Base-by-base conservation (phyloP, 257 asterid species). In the Ocimum tenuiflorum region DNA sequence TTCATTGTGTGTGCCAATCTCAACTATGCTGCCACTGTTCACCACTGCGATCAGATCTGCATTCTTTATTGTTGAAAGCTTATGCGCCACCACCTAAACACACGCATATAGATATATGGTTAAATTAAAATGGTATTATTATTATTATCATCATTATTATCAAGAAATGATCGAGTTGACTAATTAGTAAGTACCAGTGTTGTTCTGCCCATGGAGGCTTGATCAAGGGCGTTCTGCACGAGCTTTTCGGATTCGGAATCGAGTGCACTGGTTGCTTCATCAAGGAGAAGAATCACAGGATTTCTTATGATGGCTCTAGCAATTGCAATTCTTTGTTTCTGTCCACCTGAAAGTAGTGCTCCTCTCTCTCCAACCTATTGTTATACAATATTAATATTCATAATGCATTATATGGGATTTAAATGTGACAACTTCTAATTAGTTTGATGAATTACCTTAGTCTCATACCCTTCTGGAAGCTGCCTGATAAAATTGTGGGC, bases 261-360 rank as follows among this genome's bases (percentile, higher is more conserved):
- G 20, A 91, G 95, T 12, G 97, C 97, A 64, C 97, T 91, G 24
- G 97, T 90, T 10, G 97, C 97, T 66, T 90, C 97, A 50, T 90
- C 97, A 17, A 90, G 95, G n/a, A 90, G 79, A 63, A 90, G 95
- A 68, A 91, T 82, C 39, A 76, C 82, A 0, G 97, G 91, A 54
- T 91, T 88, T 65, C 87, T 75, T 29, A 91, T 69, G 14, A 88
- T 74, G 73, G 97, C 96, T 80, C 97, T 76, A 6, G 96, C 95
- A 56, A 91, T 91, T 0, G 97, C 91, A n/a, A 91, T 86, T 61
- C 97, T 68, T 63, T 91, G 97, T 72, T 91, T 91, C 51, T 91
- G 97, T 4, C 97, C 97, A 10, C 97, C 97, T 1, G 96, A 88
- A 18, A 91, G 71, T 35, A 88, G 62, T 42, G 94, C 86, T 60